Conservation (phyloP, 2,329 filamentous ascomycete genomes). For the Fusarium sp. region DNA sequence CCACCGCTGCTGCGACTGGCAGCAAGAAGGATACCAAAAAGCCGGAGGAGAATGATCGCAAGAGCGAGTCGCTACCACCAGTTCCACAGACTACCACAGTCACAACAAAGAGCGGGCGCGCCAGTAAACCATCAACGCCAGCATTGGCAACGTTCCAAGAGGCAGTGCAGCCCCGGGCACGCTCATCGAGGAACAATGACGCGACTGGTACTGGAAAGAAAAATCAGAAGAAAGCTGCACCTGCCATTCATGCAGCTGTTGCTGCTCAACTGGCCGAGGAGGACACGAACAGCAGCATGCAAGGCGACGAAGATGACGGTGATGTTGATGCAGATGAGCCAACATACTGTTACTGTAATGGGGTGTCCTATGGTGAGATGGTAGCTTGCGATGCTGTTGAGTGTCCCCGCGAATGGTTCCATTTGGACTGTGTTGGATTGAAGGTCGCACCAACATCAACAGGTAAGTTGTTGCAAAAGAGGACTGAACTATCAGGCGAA, state of each 20-base stretch:
- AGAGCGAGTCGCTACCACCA: constrained; percentile 59
- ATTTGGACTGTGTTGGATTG: constrained; percentile 82
- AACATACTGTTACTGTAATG: constrained; percentile 82
- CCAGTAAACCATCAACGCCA: constrained; percentile 74
- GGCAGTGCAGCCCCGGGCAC: constrained; percentile 62
- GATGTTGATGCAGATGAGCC: constrained; percentile 77
- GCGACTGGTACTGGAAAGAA: constrained; percentile 60
- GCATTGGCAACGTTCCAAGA: constrained; percentile 70
- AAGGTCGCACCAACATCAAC: constrained; percentile 81
- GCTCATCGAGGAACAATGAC: constrained; percentile 62
- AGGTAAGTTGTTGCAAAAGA: constrained; percentile 61
- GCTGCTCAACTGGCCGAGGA: constrained; percentile 53
- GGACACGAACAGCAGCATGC: constrained; percentile 55
- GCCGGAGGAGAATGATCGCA: constrained; percentile 50
- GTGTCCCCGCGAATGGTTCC: constrained; percentile 84
- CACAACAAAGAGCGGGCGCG: constrained; percentile 73
- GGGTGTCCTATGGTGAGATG: constrained; percentile 86
- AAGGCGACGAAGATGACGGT: constrained; percentile 57
- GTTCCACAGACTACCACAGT: constrained; percentile 56
- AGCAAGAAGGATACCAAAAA: constrained; percentile 60
- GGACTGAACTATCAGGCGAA: background rate
- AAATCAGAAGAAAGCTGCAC: constrained; percentile 67
- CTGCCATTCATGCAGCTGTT: constrained; percentile 53
- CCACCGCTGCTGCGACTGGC: constrained; percentile 14
- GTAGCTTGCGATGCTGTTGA: constrained; percentile 80